phyloP scores from a whole-genome alignment of 108 stramenopile species.

The Nitzschia palea region DNA sequence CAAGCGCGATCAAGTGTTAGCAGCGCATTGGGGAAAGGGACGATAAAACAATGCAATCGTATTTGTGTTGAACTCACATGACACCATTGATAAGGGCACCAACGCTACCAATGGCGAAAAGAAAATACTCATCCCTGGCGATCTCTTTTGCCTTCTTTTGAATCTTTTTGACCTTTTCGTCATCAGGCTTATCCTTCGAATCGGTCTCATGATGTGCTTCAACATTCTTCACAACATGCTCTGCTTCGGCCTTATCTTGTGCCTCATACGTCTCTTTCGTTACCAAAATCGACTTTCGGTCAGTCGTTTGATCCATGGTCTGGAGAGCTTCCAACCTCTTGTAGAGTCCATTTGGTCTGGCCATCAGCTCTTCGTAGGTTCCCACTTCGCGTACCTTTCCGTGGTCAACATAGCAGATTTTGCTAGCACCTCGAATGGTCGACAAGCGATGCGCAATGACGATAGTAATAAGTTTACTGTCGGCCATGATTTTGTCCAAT shows the following conservation, averaged over 20 bases:
- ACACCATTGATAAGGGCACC: slow-evolving; percentile 49
- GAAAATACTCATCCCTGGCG: slow-evolving; percentile 21
- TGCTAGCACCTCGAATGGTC: slow-evolving; percentile 82
- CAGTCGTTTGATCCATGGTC: slow-evolving; percentile 12
- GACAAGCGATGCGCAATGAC: slow-evolving; percentile 80
- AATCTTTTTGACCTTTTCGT: not conserved
- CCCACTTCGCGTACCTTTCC: slow-evolving; percentile 76
- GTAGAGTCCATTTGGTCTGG: slow-evolving; percentile 45
- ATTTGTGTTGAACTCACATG: not conserved
- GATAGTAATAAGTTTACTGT: slow-evolving; percentile 51
- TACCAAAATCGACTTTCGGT: not conserved
- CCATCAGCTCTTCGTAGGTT: slow-evolving; percentile 79
- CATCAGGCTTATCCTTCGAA: not conserved
- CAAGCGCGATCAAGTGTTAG: not conserved
- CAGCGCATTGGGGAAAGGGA: not conserved
- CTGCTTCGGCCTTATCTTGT: slow-evolving; percentile 17
- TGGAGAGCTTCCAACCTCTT: slow-evolving; percentile 51
- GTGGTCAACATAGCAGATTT: slow-evolving; percentile 78
- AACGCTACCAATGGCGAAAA: slow-evolving; percentile 39
- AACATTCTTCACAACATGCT: too few species aligned
- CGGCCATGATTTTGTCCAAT: slow-evolving; percentile 64
- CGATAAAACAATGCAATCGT: not conserved
- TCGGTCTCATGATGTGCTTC: not conserved
- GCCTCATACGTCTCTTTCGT: slow-evolving; percentile 27
- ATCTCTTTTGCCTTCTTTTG: slow-evolving; percentile 30